Base-by-base conservation (phyloP, 345 rosid species). In the thale cress (Arabidopsis thaliana) region DNA sequence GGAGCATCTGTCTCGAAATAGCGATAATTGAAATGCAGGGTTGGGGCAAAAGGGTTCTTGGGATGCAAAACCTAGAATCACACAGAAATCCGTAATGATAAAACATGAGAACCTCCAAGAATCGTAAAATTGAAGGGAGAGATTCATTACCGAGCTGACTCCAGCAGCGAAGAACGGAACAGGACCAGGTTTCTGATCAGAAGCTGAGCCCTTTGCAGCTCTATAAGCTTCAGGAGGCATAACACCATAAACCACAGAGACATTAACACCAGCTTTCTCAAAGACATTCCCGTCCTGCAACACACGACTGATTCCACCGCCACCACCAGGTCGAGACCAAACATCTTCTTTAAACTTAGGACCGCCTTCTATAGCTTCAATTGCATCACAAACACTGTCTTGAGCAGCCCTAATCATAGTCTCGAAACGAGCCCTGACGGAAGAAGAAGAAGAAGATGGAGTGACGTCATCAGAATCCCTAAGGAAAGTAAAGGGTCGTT, bases 161-260 rank as follows among this genome's bases (percentile, higher is more conserved):
- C 99, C 99, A 0, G 97, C 99, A 1, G 99, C 99, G 57, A 95
- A 95, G 79, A 95, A 95, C 0, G 97, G 97, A 49, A 95, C 28
- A 0, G 97, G 97, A 11, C 96, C 97, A 1, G 90, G 86, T 73
- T 90, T 95, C 70, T 84, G 89, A 69, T 90, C 96, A 0, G 86
- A 32, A 42, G 89, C 72, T 3, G 88, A 79, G 41, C 85, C 91
- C 80, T 89, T 90, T 16, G 99, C 97, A 58, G 97, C 99, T 65
- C 99, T 73, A 16, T 95, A 95, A 66, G 99, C 99, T 78, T 95
- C 99, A n/a, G 99, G 97, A 24, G 99, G 99, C 99, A 95, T 95
- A 33, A 89, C 83, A 0, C 99, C 99, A 13, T 95, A 95, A 32
- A 95, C 97, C 1, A 91, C 97, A 23, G 98, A 94, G 77, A 94